Evolutionary conservation across 805 yeast species (phyloP), one percentile per base, ranked within the genome.

Genomic region (Lipomyces chichibuensis): DNA sequence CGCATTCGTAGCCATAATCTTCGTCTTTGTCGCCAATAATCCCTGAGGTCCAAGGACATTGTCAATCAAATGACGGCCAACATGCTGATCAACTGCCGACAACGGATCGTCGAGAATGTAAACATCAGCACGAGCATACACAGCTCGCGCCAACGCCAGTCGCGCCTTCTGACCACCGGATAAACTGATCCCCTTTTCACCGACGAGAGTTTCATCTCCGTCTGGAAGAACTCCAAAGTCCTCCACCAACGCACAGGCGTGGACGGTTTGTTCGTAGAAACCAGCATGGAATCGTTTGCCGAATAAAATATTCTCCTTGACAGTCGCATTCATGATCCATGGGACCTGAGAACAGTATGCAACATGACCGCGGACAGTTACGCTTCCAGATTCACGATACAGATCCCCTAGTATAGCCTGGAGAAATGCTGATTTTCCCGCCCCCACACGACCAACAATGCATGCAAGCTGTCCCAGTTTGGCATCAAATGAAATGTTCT

Each of bases 161-260:
- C 99, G 87, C 0, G 99, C 98, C 82, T 95, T 95, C 78, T 95
- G 98, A 56, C 99, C 99, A 57, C 99, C 99, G 46, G 97, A 90
- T 60, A 94, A 81, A 11, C 97, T 90, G 62, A 94, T 93, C 69
- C 99, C 99, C 77, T 93, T 92, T 80, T 94, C 99, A 69, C 99
- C 99, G 65, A 94, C 98, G 72, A 90, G 85, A 3, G 99, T 95
- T 59, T 83, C 83, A 76, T 95, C 98, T 64, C 97, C 97, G 75
- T 91, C 90, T 0, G 97, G 92, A 67, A 94, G 83, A 39, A 88
- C 86, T 35, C 84, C 85, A 69, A 94, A 81, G 80, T 94, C 99
- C 23, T 87, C 87, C 14, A 83, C 78, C 71, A 94, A 84, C 14
- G 96, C 97, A 82, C 98, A 94, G 0, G 97, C 97, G 58, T 86